Percentiles rank a stretch among this genome's conserved stretches.
Evolutionary conservation across 225 moss, liverwort and hornwort species (phyloP).

Genomic region (Physcomitrium patens): DNA sequence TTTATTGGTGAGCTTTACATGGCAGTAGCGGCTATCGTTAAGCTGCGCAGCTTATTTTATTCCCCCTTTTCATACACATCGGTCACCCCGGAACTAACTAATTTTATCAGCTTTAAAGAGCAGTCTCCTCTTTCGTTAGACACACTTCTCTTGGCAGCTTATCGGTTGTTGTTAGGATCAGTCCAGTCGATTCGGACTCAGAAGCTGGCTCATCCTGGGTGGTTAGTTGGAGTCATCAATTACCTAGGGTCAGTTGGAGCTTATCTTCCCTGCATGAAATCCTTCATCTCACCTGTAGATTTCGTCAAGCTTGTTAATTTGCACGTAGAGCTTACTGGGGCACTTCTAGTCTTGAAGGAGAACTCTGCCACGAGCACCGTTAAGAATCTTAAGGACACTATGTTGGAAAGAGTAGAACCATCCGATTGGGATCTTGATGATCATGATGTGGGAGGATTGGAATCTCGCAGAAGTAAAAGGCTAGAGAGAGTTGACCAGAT

Average conservation of each 20-base stretch:
- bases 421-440: slow-evolving; percentile 50
- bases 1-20: slow-evolving; percentile 86
- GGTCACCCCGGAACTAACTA: slow-evolving; percentile 1
- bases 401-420: slow-evolving; percentile 24
- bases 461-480: slow-evolving; percentile 22
- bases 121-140: slow-evolving; percentile 46
- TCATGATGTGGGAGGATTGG: slow-evolving; percentile 30
- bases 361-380: slow-evolving; percentile 21
- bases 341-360: slow-evolving; percentile 40
- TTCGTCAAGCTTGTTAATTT: slow-evolving; percentile 76
- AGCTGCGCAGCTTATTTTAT: slow-evolving; percentile 61
- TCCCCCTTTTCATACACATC: slow-evolving; percentile 53
- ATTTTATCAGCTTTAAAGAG: slow-evolving; percentile 35
- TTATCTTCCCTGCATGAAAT: slow-evolving; percentile 70
- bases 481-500: slow-evolving; percentile 25
- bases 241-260: slow-evolving; percentile 75
- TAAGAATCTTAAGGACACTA: slow-evolving; percentile 21
- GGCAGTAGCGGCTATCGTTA: slow-evolving; percentile 72
- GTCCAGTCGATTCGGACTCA: slow-evolving; percentile 49
- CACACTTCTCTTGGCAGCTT: slow-evolving; percentile 71
- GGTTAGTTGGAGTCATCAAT: slow-evolving; percentile 83
- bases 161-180: slow-evolving; percentile 71
- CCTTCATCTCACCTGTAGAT: slow-evolving; percentile 60
- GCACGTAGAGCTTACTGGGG: slow-evolving; percentile 78
- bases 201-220: slow-evolving; percentile 43